Conservation (phyloP, 495 filamentous ascomycete genomes). For the Xylaria telfairii region DNA sequence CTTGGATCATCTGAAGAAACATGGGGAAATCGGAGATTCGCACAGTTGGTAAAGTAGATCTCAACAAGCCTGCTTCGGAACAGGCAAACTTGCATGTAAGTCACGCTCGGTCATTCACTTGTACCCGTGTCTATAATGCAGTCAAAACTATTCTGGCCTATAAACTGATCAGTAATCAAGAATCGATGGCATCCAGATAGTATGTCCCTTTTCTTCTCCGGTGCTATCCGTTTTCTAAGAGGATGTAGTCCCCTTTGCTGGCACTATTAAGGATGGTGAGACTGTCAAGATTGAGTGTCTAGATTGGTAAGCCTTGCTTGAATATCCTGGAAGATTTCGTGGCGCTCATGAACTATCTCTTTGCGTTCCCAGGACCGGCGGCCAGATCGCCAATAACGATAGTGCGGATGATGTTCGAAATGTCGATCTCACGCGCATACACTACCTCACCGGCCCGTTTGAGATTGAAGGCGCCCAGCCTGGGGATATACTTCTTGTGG, state of each 20-base stretch:
- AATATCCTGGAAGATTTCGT: not conserved
- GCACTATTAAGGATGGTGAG: slow-evolving; percentile 82
- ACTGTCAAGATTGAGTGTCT: slow-evolving; percentile 95
- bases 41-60: slow-evolving; percentile 75
- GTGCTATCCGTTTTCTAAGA: not conserved
- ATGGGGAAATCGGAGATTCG: slow-evolving; percentile 71
- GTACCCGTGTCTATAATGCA: not conserved
- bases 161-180: slow-evolving; percentile 45
- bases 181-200: slow-evolving; percentile 96
- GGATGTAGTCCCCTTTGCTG: slow-evolving; percentile 71
- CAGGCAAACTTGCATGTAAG: slow-evolving; percentile 80
- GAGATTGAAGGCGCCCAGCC: slow-evolving; percentile 86
- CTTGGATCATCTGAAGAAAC: not conserved
- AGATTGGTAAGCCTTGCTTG: slow-evolving; percentile 63
- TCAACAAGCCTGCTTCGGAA: slow-evolving; percentile 77
- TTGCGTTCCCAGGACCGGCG: slow-evolving; percentile 62
- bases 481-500: slow-evolving; percentile 85
- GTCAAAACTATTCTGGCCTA: not conserved
- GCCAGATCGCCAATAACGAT: slow-evolving; percentile 90
- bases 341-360: slow-evolving; percentile 35
- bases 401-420: slow-evolving; percentile 86
- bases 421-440: slow-evolving; percentile 82
- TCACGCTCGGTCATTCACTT: not conserved
- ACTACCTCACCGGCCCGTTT: slow-evolving; percentile 92
- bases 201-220: slow-evolving; percentile 43